Conservation (phyloP, 2,329 filamentous ascomycete species). For the Fusarium euwallaceae region DNA sequence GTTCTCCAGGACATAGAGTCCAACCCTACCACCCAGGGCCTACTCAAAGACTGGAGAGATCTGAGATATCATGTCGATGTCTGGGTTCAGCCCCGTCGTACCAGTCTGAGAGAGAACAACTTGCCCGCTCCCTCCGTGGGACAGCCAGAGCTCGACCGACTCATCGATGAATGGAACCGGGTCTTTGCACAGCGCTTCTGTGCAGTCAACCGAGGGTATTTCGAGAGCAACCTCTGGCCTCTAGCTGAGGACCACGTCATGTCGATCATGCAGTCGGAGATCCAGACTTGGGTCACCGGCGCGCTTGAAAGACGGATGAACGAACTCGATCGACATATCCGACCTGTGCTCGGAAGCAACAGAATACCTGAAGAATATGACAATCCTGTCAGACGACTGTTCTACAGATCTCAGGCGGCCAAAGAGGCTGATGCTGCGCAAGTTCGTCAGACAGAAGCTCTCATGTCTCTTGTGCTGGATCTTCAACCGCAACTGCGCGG, state of each 20-base stretch:
- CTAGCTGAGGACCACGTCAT: background rate
- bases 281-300: conserved; percentile 3
- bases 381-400: background rate
- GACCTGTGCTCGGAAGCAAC: background rate
- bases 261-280: background rate
- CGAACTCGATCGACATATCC: background rate
- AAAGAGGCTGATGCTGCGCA: background rate
- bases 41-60: background rate
- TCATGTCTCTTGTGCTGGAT: conserved; percentile 30
- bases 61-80: background rate
- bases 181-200: conserved; percentile 28
- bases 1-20: background rate
- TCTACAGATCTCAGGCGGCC: background rate
- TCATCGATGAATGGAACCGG: conserved; percentile 37
- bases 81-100: conserved; percentile 22
- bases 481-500: conserved; percentile 19
- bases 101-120: conserved; percentile 1
- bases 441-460: conserved; percentile 22
- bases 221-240: conserved; percentile 5
- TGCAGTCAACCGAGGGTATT: background rate
- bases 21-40: background rate
- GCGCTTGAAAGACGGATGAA: conserved; percentile 8
- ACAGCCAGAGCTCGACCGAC: conserved; percentile 9
- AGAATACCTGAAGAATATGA: conserved; percentile 3
- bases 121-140: background rate